phyloP scores from a whole-genome alignment of 352 stramenopile genomes.

The Phytophthora vignae region DNA sequence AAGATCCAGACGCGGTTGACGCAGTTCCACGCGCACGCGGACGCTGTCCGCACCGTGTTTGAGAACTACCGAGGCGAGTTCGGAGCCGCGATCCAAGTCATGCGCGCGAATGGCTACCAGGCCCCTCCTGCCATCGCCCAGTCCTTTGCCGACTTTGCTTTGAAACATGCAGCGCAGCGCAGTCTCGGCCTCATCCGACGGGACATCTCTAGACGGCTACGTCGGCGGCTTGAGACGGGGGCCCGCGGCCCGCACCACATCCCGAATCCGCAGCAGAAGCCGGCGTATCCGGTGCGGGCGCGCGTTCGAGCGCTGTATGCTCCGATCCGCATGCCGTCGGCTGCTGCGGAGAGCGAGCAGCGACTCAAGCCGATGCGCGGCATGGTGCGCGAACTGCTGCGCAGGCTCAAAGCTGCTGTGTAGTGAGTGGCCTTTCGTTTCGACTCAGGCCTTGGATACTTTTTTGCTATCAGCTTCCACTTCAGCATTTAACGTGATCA shows the following conservation, averaged over 20 bases:
- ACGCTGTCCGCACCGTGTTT: slow-evolving; percentile 59
- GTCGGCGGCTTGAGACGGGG: slow-evolving; percentile 24
- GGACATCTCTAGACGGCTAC: slow-evolving; percentile 29
- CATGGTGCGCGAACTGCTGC: slow-evolving; percentile 22
- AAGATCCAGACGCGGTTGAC: slow-evolving; percentile 89
- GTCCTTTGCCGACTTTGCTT: slow-evolving; percentile 30
- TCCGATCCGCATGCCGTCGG: neutral
- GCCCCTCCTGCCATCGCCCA: slow-evolving; percentile 27
- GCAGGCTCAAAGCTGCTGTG: slow-evolving; percentile 5
- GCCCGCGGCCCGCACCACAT: slow-evolving; percentile 23
- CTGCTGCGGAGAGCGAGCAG: slow-evolving; percentile 11
- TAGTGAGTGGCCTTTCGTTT: too few relatives aligned
- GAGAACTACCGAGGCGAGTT: slow-evolving; percentile 18
- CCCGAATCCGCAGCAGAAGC: slow-evolving; percentile 20
- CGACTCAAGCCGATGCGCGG: slow-evolving; percentile 9
- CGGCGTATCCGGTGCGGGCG: slow-evolving; percentile 23
- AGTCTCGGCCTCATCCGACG: slow-evolving; percentile 27
- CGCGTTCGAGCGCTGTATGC: slow-evolving; percentile 19
- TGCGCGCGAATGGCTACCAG: slow-evolving; percentile 28
- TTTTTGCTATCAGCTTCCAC: too few relatives aligned
- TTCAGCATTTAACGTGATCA: too few relatives aligned
- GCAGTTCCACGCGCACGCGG: slow-evolving; percentile 82
- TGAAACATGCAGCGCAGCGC: slow-evolving; percentile 31
- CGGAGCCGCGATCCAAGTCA: slow-evolving; percentile 30
- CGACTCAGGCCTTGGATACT: too few relatives aligned